Evolutionary conservation across 495 filamentous ascomycete genomes (phyloP), one percentile per base, ranked within the genome.

Genomic region (Penicillium pancosmium): DNA sequence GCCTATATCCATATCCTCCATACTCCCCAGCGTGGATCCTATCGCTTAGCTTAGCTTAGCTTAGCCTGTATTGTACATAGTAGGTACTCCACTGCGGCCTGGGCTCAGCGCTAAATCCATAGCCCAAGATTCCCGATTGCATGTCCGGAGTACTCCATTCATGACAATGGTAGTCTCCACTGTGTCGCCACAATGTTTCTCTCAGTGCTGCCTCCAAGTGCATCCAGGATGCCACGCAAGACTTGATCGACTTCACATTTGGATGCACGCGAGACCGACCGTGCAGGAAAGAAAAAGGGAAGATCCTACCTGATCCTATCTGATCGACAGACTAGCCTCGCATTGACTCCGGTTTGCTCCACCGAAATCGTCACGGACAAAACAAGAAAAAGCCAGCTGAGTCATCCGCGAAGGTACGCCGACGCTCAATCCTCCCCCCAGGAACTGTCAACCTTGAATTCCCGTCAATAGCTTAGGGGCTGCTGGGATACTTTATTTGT

Each of bases 341-440:
- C 50, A 49, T 41, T 33, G 44, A 50, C 57, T 43, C 51, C 50
- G 11, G 27, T 50, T 50, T 31, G 19, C 57, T 59, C 57, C 57
- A 59, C 56, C n/a, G 38, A 19, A 16, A 49, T 54, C 57, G 57
- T 59, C 57, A 59, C 57, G 33, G 36, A 43, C 23, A 61, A 64
- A 64, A 61, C 62, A 64, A 61, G 54, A 61, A 61, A 60, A 25
- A 12, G 18, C 10, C 10, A 21, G 54, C 57, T 64, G 49, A 64
- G 34, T 64, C 57, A 64, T 57, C 62, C 27, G 27, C 5, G 5
- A 31, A 31, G 27, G 27, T 31, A 31, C 27, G 23, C 23, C 3
- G 23, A 23, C 27, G 27, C 0, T 31, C 27, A 31, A 31, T 41
- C 27, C 15, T 41, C 21, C 15, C 23, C 13, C 36, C 27, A 23